Evolutionary conservation across 2,329 filamentous ascomycete species (phyloP).

Genomic region (Lachnellula hyalina): DNA sequence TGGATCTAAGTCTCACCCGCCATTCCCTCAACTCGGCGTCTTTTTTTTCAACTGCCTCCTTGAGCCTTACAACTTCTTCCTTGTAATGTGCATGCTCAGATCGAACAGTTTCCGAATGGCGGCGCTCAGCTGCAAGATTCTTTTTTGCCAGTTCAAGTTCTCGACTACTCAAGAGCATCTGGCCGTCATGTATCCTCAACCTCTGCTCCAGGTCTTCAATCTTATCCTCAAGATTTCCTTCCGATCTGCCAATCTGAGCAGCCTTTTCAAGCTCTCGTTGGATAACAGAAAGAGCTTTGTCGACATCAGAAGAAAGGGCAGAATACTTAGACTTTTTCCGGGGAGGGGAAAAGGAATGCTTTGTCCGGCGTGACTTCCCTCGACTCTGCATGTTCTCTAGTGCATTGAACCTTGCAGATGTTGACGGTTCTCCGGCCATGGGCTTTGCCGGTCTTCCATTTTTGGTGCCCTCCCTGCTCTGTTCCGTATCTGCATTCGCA

Average conservation of each 20-base stretch:
- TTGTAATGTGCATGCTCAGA: slow-evolving; percentile 6
- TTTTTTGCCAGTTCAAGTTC: slow-evolving; percentile 12
- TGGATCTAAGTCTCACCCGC: slow-evolving; percentile 12
- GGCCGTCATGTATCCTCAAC: slow-evolving; percentile 17
- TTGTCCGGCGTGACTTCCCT: not conserved
- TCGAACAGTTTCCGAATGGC: slow-evolving; percentile 8
- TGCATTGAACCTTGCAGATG: not conserved
- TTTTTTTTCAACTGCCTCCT: slow-evolving; percentile 11
- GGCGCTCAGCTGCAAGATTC: not conserved
- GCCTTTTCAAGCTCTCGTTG: slow-evolving; percentile 17
- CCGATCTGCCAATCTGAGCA: slow-evolving; percentile 9
- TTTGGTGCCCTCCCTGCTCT: not conserved
- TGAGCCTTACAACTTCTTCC: not conserved
- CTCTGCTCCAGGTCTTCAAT: slow-evolving; percentile 19
- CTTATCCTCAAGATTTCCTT: slow-evolving; percentile 7
- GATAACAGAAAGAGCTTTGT: slow-evolving; percentile 19
- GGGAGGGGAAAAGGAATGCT: slow-evolving; percentile 11
- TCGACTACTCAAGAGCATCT: slow-evolving; percentile 6
- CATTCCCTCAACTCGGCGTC: slow-evolving; percentile 17
- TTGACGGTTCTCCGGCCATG: not conserved
- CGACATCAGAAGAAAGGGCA: slow-evolving; percentile 15
- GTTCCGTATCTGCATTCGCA: not conserved
- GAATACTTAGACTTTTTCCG: slow-evolving; percentile 21
- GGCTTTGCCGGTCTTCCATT: not conserved
- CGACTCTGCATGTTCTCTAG: not conserved